Base-by-base conservation (phyloP, 352 stramenopile genomes). In the Globisporangium canariense region DNA sequence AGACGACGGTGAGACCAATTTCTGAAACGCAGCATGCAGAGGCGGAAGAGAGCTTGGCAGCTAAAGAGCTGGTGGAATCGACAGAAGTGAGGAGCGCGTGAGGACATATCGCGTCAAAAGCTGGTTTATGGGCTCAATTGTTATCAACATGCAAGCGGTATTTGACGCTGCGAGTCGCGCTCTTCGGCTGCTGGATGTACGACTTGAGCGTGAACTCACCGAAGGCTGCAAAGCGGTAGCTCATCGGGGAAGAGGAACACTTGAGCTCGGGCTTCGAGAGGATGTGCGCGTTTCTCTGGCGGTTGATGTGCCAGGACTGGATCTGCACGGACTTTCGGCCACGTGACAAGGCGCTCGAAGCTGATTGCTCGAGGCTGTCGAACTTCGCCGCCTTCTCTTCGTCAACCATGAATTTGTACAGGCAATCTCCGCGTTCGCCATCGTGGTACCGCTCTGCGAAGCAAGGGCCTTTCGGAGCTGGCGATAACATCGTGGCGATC, bases 381-480 rank as follows among this genome's bases (percentile, higher is more conserved):
- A 32, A 32, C 10, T 20, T 16, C 1, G 4, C 30, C 11, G 20
- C 28, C 30, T 60, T 25, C 2, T 4, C 50, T 22, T 51, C 28
- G 22, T 36, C n/a, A 20, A 56, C 11, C 18, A 34, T 16, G 40
- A 67, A 51, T 32, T 60, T 61, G 43, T 62, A 50, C 52, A 67
- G 18, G 4, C 43, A 43, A 43, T 67, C 61, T 4, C 32, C 53
- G 32, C n/a, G 52, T n/a, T 40, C 43, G 28, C 57, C 43, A 53
- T 66, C 43, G n/a, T 66, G 52, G 20, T 62, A 62, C n/a, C 61
- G 32, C 11, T 66, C 62, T 20, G 34, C 40, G 58, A 57, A 64
- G 9, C 10, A 57, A 14, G 58, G 58, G 2, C 14, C 36, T 22
- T 64, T 64, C 16, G 20, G 46, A 18, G 14, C 20, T 56, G 28